phyloP scores from a whole-genome alignment of 225 moss, liverwort and hornwort species.

The Pseudoscleropodium purum region DNA sequence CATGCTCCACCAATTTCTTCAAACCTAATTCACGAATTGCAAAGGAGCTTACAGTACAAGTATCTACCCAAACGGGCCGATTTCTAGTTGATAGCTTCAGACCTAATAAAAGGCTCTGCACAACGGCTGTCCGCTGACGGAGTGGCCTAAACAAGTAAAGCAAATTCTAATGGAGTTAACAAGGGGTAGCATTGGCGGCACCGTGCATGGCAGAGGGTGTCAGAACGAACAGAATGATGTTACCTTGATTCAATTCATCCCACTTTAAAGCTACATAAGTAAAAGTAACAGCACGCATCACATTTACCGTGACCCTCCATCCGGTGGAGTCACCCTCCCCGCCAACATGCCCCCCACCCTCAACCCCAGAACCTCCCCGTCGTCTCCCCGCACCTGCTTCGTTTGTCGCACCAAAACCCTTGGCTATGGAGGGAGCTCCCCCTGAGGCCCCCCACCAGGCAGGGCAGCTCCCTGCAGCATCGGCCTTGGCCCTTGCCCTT shows the following conservation, averaged over 20 bases:
- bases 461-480: not conserved
- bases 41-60: not conserved
- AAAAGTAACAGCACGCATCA: not conserved
- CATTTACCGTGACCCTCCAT: not conserved
- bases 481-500: not conserved
- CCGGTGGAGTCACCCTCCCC: not conserved
- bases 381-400: too few species aligned
- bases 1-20: not conserved
- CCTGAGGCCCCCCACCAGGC: not conserved
- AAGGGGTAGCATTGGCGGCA: not conserved
- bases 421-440: conserved; percentile 31
- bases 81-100: not conserved
- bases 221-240: not conserved
- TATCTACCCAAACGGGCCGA: not conserved
- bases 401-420: not conserved
- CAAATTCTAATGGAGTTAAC: not conserved
- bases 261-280: not conserved
- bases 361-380: not conserved
- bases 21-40: not conserved
- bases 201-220: not conserved
- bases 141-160: not conserved
- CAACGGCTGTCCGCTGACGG: not conserved
- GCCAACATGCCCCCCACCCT: not conserved
- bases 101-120: not conserved
- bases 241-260: not conserved